Evolutionary conservation across 179 eudicot species (phyloP).

Genomic region (Spinacia oleracea): DNA sequence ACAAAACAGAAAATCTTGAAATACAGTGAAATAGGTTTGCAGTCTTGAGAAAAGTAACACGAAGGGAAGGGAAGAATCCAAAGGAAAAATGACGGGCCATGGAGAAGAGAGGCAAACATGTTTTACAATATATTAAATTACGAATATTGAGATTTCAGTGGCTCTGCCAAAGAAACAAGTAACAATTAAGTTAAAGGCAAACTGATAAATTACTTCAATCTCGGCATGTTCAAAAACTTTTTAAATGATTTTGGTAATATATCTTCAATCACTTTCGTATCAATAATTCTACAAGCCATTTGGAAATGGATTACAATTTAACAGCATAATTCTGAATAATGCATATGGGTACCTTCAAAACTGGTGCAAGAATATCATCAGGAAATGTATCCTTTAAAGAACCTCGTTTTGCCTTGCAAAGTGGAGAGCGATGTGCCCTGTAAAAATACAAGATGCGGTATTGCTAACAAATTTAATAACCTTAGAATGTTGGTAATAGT

Average conservation of each 20-base stretch:
- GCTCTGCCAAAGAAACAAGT: background rate
- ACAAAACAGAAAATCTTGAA: background rate
- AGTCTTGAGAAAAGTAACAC: background rate
- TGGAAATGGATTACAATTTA: background rate
- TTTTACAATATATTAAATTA: too few species aligned
- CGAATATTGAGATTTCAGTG: background rate
- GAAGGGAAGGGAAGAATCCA: too few species aligned
- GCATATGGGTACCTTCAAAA: slow-evolving; percentile 51
- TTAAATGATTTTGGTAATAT: background rate
- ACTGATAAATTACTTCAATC: background rate
- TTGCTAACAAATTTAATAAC: background rate
- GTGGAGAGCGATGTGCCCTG: slow-evolving; percentile 80
- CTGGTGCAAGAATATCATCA: slow-evolving; percentile 90
- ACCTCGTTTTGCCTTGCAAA: slow-evolving; percentile 88
- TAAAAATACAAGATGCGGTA: slow-evolving; percentile 6
- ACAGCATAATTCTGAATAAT: background rate
- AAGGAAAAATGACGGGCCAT: background rate
- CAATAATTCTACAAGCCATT: background rate
- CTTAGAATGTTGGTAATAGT: background rate
- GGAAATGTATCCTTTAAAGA: slow-evolving; percentile 88
- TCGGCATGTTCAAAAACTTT: background rate
- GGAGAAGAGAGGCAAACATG: background rate
- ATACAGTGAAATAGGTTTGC: background rate
- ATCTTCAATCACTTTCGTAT: background rate
- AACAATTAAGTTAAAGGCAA: background rate